Evolutionary conservation across 2,329 filamentous ascomycete species (phyloP).

Genomic region (Metarhizium album): DNA sequence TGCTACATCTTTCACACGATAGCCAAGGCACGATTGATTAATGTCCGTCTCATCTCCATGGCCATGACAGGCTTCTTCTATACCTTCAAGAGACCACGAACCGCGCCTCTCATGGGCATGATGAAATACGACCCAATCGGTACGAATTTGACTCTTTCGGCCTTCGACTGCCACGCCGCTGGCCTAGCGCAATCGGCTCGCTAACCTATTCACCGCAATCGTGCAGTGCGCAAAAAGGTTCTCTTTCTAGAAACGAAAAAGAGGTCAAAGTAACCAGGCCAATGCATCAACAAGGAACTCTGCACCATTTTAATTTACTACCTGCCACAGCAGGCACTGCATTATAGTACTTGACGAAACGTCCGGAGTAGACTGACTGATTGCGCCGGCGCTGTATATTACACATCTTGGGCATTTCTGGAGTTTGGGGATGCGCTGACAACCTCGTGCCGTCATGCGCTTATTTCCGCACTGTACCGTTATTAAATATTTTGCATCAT

Average conservation of each 20-base stretch:
- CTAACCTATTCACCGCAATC: conserved; percentile 1
- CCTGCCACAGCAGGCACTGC: background rate
- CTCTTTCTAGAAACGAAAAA: conserved; percentile 91
- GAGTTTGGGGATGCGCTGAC: conserved; percentile 18
- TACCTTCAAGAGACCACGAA: conserved; percentile 74
- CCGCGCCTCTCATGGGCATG: conserved; percentile 82
- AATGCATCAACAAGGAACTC: background rate
- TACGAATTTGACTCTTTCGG: conserved; percentile 29
- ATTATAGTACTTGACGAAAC: background rate
- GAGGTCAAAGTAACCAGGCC: conserved; percentile 43
- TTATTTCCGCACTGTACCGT: conserved; percentile 1
- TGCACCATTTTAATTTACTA: background rate
- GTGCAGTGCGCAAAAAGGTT: conserved; percentile 80
- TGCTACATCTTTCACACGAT: conserved; percentile 6
- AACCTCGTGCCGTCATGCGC: background rate
- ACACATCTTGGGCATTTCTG: conserved; percentile 17
- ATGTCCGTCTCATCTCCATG: conserved; percentile 94
- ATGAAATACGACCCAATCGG: conserved; percentile 97
- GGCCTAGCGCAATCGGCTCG: background rate
- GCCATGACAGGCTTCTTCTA: conserved; percentile 98
- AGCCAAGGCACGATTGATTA: conserved; percentile 87
- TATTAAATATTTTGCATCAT: background rate
- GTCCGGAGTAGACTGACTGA: background rate
- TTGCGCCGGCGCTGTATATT: conserved; percentile 16
- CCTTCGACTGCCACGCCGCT: background rate